Base-by-base conservation (phyloP, 2,329 filamentous ascomycete species). In the Fusarium globosum region DNA sequence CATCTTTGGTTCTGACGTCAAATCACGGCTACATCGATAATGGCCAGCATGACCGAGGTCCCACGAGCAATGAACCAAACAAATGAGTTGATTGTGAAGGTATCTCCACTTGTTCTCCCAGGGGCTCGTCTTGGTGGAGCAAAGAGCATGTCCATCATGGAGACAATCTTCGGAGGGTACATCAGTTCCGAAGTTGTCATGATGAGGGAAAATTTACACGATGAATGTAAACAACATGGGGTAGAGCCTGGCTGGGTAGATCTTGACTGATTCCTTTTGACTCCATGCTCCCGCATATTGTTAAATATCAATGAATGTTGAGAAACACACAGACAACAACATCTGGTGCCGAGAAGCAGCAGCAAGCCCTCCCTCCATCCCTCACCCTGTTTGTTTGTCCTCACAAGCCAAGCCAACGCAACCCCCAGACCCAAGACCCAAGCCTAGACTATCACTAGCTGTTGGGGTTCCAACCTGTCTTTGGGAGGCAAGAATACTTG, bases 1-100 rank as follows among this genome's bases (percentile, higher is more conserved):
- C 56, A 59, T 59, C 9, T 28, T 30, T 26, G 61, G 67, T 59
- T 74, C 76, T 78, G 76, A 78, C 76, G 76, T 78, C 76, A 78
- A 78, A 73, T 36, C 33, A 33, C 33, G 33, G 33, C 33, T 33
- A 33, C 33, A 33, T 33, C 43, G 46, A 51, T 35, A 60, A 61
- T 53, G 61, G 58, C 56, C 52, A 69, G 60, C 74, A 70, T 68
- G 75, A 59, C 73, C 75, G 75, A 77, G 73, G 75, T 69, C 68
- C 59, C 46, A 71, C 68, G 71, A 77, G 41, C 16, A 67, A 76
- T 51, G 41, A 72, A 60, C 56, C 66, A 63, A 69, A 68, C 41
- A 60, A 61, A 69, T 10, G 39, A 26, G 23, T 39, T 21, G 23
- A 36, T 66, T 67, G n/a, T 14, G 45, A 41, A 60, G 16, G 12